These are phyloP conservation scores for Pichia sp. DNA, from an alignment of 1,139 yeast genomes.

Conservation along the genomic window DNA sequence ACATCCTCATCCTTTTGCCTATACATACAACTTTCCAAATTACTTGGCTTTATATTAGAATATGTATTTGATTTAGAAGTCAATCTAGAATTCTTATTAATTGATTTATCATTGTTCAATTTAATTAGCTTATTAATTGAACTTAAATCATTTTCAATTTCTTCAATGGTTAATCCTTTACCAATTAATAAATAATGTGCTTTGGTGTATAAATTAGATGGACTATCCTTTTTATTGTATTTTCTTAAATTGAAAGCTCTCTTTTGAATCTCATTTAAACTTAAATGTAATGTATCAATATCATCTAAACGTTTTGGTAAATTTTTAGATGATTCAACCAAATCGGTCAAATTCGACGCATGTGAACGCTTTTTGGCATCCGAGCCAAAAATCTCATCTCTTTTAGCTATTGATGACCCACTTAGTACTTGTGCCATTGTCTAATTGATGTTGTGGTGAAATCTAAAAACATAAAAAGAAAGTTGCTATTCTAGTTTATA, in stretches of 20 bases:
- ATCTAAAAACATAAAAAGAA: too few relatives aligned
- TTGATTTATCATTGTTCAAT: neutral
- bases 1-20: conserved; percentile 79
- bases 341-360: conserved; percentile 41
- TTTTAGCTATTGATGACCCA: neutral
- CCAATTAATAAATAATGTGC: conserved; percentile 90
- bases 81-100: neutral
- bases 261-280: conserved; percentile 69
- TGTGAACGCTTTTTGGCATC: conserved; percentile 2
- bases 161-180: conserved; percentile 84
- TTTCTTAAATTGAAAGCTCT: conserved; percentile 59
- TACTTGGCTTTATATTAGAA: conserved; percentile 17
- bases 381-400: neutral
- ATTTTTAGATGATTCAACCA: conserved; percentile 63
- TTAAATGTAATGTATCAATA: conserved; percentile 66
- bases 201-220: conserved; percentile 51
- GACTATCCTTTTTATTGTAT: conserved; percentile 30
- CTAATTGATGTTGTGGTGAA: neutral
- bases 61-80: neutral
- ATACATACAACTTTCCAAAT: conserved; percentile 52
- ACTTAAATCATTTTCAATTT: conserved; percentile 35
- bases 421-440: conserved; percentile 5
- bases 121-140: neutral
- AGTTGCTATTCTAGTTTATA: neutral
- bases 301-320: conserved; percentile 60